phyloP scores from a whole-genome alignment of 2,329 filamentous ascomycete genomes.

The Pseudogymnoascus sp. region DNA sequence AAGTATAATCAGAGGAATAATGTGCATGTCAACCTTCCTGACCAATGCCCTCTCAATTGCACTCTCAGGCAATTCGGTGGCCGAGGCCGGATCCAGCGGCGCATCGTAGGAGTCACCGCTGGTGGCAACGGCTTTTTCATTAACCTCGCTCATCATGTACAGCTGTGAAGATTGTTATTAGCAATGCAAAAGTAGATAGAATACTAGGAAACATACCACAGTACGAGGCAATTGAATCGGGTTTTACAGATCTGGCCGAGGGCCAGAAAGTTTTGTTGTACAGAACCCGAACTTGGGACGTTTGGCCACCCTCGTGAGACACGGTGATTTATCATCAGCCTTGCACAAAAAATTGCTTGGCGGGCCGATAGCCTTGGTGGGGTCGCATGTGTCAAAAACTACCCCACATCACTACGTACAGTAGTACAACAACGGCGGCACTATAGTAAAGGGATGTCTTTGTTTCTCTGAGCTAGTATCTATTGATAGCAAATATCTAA shows the following conservation, averaged over 20 bases:
- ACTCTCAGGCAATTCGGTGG: neutral
- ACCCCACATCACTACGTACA: neutral
- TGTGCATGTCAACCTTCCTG: conserved; percentile 52
- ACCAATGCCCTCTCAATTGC: conserved; percentile 4
- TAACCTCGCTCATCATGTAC: conserved; percentile 4
- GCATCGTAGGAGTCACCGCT: neutral
- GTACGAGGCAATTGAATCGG: neutral
- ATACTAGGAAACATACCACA: neutral
- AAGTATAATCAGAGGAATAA: conserved; percentile 59
- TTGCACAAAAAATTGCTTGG: conserved; percentile 4
- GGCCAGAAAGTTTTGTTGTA: neutral
- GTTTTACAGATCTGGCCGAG: neutral
- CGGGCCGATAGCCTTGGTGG: neutral
- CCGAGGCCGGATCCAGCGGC: neutral
- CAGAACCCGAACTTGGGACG: neutral
- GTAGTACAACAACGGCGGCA: neutral
- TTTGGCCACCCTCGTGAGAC: neutral
- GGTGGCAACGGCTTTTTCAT: neutral
- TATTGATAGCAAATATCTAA: conserved; percentile 2
- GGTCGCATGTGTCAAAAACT: neutral
- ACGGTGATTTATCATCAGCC: conserved; percentile 5
- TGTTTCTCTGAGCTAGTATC: neutral
- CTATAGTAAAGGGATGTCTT: neutral
- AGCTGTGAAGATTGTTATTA: neutral
- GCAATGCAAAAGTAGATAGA: too few relatives aligned